Base-by-base conservation (phyloP, 179 eudicot genomes). In the Drosera spatulata region DNA sequence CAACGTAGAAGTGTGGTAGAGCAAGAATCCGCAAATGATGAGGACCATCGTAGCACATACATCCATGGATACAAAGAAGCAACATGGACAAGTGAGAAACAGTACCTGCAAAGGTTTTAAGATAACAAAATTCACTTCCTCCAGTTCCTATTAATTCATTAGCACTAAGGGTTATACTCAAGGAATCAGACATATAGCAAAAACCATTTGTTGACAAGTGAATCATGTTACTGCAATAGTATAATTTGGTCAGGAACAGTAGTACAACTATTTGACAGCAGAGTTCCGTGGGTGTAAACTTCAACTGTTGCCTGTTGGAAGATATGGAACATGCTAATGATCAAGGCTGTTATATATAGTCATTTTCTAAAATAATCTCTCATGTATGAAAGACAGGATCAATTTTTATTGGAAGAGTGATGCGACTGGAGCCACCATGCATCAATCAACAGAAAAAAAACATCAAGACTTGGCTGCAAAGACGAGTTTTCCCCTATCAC, bases 51-150 rank as follows among this genome's bases (percentile, higher is more conserved):
- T 58, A 78, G 59, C 55, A 61, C 76, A 60, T 69, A 69, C 71
- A 80, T 71, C 74, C 95, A 89, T 77, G 96, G 95, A 88, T 85
- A 85, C 74, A 91, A 84, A 84, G 77, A 91, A 82, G 89, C 95
- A 82, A 85, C 83, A 88, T 85, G 79, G 69, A 89, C 96, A 80
- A 91, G 98, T 76, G 95, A 91, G 85, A 91, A 68, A 79, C 58
- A 79, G 84, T 91, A 91, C 98, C 98, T 88, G 91, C 96, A 91
- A 84, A 69, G 78, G 76, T 74, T 63, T 59, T 67, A 51, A 73
- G 71, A 60, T 56, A 55, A 22, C 60, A 68, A 80, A 22, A 22
- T 22, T 22, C 0, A 22, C 33, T 22, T 0, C 33, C 33, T 22
- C 86, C 83, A 82, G 80, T 70, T 50, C 68, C 71, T 59, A n/a